Conservation (phyloP, 2,329 filamentous ascomycete species). For the Lomentospora prolificans region DNA sequence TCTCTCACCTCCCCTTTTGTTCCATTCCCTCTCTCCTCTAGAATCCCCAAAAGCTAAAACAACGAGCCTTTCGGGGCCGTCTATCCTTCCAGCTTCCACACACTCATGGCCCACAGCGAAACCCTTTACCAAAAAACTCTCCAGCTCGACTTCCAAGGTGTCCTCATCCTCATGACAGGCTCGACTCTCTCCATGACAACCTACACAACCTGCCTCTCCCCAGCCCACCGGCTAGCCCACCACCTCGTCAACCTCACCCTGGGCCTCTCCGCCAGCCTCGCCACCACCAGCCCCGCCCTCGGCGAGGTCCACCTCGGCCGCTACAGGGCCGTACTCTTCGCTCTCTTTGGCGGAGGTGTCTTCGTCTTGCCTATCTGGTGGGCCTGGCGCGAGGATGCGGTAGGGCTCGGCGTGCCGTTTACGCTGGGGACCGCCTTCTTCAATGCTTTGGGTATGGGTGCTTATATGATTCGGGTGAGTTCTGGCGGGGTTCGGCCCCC, state of each 20-base stretch:
- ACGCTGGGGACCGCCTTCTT: not conserved
- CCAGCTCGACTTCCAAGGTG: conserved; percentile 50
- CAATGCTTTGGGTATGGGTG: not conserved
- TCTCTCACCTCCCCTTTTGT: not conserved
- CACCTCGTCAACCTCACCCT: conserved; percentile 10
- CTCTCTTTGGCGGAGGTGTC: not conserved
- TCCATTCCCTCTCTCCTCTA: not conserved
- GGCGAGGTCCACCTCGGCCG: conserved; percentile 24
- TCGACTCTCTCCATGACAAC: conserved; percentile 48
- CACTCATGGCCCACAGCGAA: conserved; percentile 43
- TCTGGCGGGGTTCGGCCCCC: not conserved
- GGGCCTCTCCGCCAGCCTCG: conserved; percentile 23
- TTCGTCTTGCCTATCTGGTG: not conserved
- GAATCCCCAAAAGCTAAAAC: not conserved
- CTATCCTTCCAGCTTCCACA: conserved; percentile 36
- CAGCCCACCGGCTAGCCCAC: not conserved
- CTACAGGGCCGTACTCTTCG: conserved; percentile 16
- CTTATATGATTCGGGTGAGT: conserved; percentile 3
- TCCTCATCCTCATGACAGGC: conserved; percentile 52
- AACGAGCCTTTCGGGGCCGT: not conserved
- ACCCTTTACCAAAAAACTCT: conserved; percentile 39
- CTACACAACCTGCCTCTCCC: conserved; percentile 36
- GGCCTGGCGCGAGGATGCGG: not conserved
- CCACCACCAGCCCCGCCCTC: conserved; percentile 21
- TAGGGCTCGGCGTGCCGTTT: not conserved